Evolutionary conservation across 768 basidiomycete genomes (phyloP), one percentile per base, ranked within the genome.

Genomic region (Neoboletus subvelutipes): DNA sequence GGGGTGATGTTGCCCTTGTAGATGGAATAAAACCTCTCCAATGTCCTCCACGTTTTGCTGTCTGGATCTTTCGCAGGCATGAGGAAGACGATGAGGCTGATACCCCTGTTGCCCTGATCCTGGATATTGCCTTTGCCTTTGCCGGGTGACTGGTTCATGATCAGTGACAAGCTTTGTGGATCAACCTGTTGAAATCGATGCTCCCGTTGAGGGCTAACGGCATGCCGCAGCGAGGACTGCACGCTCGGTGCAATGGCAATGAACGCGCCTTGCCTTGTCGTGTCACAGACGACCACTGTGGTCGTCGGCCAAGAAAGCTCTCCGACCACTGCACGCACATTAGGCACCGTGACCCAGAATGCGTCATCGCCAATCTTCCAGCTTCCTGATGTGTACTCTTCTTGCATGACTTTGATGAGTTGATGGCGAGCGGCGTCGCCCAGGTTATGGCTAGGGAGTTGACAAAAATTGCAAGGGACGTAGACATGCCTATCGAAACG

Each of bases 401-500:
- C 60, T 42, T 61, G 52, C n/a, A 67, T 18, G 18, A 67, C 42
- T 12, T 46, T 18, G 34, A 45, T 4, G 40, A 62, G 56, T 26
- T 50, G 55, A 12, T 6, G 26, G 15, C 55, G 51, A n/a, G 37
- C 18, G 20, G 36, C 45, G 20, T 29, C 41, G 22, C 29, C 36
- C 22, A 58, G 52, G 34, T 15, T 20, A n/a, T 43, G 24, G 18
- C 26, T 8, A 2, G 48, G 48, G 37, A n/a, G 22, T 31, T 42
- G 52, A 52, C 45, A 53, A 18, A 52, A 48, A 33, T 55, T 5
- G 45, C 45, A 58, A 12, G 65, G 52, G 20, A 64, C 31, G 46
- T 59, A 76, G 12, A 70, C 61, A 50, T 75, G 69, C 12, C 56
- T 62, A 37, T 54, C 53, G 53, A 75, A 72, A 20, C 36, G 22